Base-by-base conservation (phyloP, 2,329 filamentous ascomycete genomes). In the Aspergillus nomiae region DNA sequence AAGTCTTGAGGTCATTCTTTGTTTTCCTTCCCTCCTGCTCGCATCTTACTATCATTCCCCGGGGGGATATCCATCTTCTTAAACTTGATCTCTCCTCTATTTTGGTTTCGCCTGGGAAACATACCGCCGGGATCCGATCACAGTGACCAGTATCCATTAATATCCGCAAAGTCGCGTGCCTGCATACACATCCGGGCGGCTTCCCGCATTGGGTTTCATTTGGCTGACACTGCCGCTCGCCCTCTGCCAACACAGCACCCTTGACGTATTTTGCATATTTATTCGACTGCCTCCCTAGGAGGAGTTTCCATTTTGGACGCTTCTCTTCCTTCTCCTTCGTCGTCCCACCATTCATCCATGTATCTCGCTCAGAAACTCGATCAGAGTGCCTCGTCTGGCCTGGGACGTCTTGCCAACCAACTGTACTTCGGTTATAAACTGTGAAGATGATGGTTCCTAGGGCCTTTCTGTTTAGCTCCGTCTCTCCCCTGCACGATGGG, bases 381-480 rank as follows among this genome's bases (percentile, higher is more conserved):
- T 61, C 76, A 77, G 67, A 78, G 75, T 72, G 76, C 77, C 73
- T 78, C 75, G 30, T 72, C 76, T 59, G 77, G 77, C 72, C 63
- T 66, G 67, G 62, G 60, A 55, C 64, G 61, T 60, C 66, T 65
- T 63, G 48, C 48, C 55, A 62, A 43, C 57, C 64, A 65, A 63
- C 51, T 62, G 58, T 61, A 7, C 61, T 60, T 58, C 67, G 65
- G 59, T 60, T 30, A 38, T 50, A 64, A 63, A 30, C 41, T 62
- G 64, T 70, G 65, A 75, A 72, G 59, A 80, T 80, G 77, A 80
- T 80, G 77, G 76, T 80, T 56, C 78, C 78, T 45, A 72, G 77
- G 66, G 73, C 77, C 56, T 80, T 78, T 63, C 67, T 75, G 21
- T 78, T 77, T 53, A 75, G 67, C 46, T 77, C 78, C 12, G 67